Evolutionary conservation across 768 basidiomycete species (phyloP), one percentile per base, ranked within the genome.

Genomic region (Lanmaoa rubissima): DNA sequence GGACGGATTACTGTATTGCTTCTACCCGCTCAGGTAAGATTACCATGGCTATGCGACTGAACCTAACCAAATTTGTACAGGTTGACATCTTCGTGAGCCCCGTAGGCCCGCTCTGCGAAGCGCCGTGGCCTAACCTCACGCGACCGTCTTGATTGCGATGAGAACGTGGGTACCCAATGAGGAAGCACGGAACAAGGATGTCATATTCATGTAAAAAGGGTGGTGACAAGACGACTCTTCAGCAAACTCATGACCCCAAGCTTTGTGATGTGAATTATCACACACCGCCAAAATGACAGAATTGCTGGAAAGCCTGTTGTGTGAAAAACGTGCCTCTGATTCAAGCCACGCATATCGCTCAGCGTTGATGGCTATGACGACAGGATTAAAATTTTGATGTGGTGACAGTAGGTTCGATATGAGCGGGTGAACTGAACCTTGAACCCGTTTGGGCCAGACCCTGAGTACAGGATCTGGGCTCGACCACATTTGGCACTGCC

Each of bases 341-440:
- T 38, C 47, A 31, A 21, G 35, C 9, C n/a, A 48, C 31, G 46
- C 35, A n/a, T 40, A 11, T 16, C 43, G 39, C 39, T 24, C 31
- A 10, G 31, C 5, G 34, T 17, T 21, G 5, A 49, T 26, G 58
- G 19, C 26, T 36, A 38, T 19, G 44, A 52, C n/a, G 49, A 46
- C 45, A 47, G 31, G 21, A 32, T 48, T 17, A 9, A 24, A 48
- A 17, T 28, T 39, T 39, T 36, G 24, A 50, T 44, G 17, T 24
- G 31, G 47, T 35, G 35, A 17, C 31, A 34, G 14, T 19, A 26
- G 26, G 19, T 36, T 41, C 44, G 45, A 51, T 38, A 21, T 58
- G 39, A 28, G 55, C 45, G 41, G 57, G 35, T 58, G 24, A 43
- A 32, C 41, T 44, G 40, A 24, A 52, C 32, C 52, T 36, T 17